Evolutionary conservation across 2,329 filamentous ascomycete species (phyloP).

Genomic region (Lachnellula willkommii): DNA sequence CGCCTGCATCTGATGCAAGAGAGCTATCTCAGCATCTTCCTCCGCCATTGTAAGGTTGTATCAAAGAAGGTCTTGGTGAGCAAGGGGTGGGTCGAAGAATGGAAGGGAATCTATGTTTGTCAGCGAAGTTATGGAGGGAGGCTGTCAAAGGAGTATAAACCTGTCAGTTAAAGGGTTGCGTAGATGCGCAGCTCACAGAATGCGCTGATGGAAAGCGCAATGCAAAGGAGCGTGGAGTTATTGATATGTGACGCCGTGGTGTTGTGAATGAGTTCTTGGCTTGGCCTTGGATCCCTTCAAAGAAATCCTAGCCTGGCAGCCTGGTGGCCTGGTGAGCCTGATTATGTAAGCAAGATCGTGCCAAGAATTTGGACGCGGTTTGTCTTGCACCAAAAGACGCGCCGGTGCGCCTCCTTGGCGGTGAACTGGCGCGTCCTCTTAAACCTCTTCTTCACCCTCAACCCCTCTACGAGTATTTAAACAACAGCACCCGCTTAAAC

Average conservation of each 20-base stretch:
- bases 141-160: neutral
- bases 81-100: neutral
- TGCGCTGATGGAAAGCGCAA: neutral
- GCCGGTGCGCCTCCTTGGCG: neutral
- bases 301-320: neutral
- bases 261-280: neutral
- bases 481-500: neutral
- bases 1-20: constrained; percentile 33
- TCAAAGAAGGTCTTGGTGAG: neutral
- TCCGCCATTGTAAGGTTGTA: constrained; percentile 28
- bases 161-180: neutral
- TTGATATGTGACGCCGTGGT: neutral
- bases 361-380: neutral
- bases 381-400: neutral
- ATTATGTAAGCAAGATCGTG: no score
- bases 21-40: constrained; percentile 35
- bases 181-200: neutral
- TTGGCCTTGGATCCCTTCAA: neutral
- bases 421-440: neutral
- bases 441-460: neutral
- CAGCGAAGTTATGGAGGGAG: neutral
- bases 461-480: neutral
- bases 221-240: neutral
- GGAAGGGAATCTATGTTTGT: neutral
- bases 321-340: no score